Conservation (phyloP, 371 early-diverging fungal genomes). For the Syncephalastrum monosporum region DNA sequence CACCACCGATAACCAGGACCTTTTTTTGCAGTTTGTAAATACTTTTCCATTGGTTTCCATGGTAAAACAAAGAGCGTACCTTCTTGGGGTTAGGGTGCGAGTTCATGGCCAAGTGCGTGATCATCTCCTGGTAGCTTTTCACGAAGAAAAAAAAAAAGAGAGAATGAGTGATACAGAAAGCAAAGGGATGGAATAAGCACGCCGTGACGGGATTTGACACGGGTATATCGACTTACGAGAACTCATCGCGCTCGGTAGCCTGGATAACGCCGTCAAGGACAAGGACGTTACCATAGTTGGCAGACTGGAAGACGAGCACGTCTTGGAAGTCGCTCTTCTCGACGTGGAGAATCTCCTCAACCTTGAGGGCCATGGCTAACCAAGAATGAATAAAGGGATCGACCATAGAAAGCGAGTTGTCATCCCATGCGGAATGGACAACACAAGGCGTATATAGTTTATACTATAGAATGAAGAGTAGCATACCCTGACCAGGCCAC, state of each 20-base stretch:
- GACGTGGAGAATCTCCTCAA: conserved; percentile 88
- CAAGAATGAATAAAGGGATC: conserved; percentile 3
- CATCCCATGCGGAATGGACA: no score
- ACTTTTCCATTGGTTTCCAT: not conserved
- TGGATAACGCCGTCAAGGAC: conserved; percentile 97
- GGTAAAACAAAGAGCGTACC: conserved; percentile 33
- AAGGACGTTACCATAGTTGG: conserved; percentile 93
- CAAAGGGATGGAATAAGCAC: not conserved
- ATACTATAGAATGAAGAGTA: not conserved
- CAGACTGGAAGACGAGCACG: conserved; percentile 93
- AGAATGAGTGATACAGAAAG: no score
- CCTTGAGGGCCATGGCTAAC: conserved; percentile 89
- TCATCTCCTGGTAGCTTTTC: conserved; percentile 95
- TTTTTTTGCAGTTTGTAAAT: conserved; percentile 12
- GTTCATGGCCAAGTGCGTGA: conserved; percentile 92
- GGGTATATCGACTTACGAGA: conserved; percentile 65
- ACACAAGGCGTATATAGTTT: no score
- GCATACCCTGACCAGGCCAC: conserved; percentile 95
- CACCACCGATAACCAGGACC: conserved; percentile 98
- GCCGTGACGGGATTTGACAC: not conserved
- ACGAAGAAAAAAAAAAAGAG: not conserved
- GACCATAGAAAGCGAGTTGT: no score
- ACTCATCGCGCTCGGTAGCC: conserved; percentile 96
- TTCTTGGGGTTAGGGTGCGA: conserved; percentile 94
- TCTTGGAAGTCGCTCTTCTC: conserved; percentile 94